Percentiles rank a stretch among this genome's conserved stretches.
These are phyloP conservation scores for Rhodosporidiobolus odoratus DNA, from an alignment of 768 basidiomycete species.

Conservation along the genomic window DNA sequence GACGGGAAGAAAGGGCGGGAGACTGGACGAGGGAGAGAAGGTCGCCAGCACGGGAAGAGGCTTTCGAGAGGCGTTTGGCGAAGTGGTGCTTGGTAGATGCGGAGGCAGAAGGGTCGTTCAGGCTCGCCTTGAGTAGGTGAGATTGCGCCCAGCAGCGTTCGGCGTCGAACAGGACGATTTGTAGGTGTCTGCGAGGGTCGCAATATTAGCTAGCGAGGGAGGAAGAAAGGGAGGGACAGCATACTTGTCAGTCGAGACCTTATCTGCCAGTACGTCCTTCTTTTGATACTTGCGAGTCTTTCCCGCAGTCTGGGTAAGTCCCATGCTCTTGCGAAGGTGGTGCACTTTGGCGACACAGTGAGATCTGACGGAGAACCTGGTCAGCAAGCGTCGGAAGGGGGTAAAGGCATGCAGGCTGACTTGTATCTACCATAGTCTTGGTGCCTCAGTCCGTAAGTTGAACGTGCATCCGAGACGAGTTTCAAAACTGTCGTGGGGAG, in stretches of 20 bases:
- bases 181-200: constrained; percentile 51
- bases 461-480: constrained; percentile 66
- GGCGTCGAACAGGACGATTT: constrained; percentile 78
- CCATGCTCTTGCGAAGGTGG: constrained; percentile 73
- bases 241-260: constrained; percentile 76
- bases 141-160: constrained; percentile 90
- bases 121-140: constrained; percentile 65
- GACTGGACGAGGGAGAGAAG: constrained; percentile 66
- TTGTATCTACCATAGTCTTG: constrained; percentile 81
- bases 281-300: constrained; percentile 73
- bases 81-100: constrained; percentile 65
- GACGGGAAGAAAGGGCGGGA: constrained; percentile 53
- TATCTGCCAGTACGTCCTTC: constrained; percentile 62
- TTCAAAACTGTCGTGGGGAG: constrained; percentile 30
- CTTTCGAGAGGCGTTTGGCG: constrained; percentile 68
- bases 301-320: constrained; percentile 76
- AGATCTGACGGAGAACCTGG: constrained; percentile 51
- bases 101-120: constrained; percentile 53
- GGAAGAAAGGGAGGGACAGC: constrained; percentile 20
- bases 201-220: no score
- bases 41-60: constrained; percentile 73
- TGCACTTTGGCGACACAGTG: constrained; percentile 89
- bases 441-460: constrained; percentile 82
- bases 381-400: background rate
- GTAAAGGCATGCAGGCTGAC: constrained; percentile 47